Evolutionary conservation across 306 rosid species (phyloP).

Genomic region (Ammopiptanthus mongolicus): DNA sequence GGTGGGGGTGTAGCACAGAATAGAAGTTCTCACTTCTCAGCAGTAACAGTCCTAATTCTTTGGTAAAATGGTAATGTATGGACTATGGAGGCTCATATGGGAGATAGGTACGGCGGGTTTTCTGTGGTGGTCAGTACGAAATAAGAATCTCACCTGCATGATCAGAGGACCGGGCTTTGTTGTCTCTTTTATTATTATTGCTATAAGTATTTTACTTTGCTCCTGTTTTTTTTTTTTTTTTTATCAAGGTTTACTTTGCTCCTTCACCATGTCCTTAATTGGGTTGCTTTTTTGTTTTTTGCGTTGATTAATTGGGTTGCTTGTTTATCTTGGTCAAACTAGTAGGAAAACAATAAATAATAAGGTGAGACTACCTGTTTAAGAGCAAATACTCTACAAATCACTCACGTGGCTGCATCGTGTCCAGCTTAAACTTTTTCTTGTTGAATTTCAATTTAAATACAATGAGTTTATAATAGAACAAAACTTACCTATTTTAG

Average conservation of each 20-base stretch:
- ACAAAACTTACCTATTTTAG: too few species aligned
- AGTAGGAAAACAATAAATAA: background rate
- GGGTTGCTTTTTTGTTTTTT: too few species aligned
- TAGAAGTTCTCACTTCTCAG: background rate
- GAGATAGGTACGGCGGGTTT: slow-evolving; percentile 42
- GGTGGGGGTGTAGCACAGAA: too few species aligned
- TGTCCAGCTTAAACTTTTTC: background rate
- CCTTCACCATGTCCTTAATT: background rate
- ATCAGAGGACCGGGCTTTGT: background rate
- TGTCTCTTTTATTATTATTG: slow-evolving; percentile 10
- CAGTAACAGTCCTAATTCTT: too few species aligned
- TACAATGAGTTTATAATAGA: too few species aligned
- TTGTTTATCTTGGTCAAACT: slow-evolving; percentile 20
- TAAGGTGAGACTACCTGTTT: background rate
- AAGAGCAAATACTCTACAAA: background rate
- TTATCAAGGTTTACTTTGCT: background rate
- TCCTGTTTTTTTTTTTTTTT: too few species aligned
- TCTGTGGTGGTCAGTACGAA: slow-evolving; percentile 32
- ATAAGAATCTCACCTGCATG: slow-evolving; percentile 19
- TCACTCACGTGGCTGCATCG: background rate
- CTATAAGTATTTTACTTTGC: too few species aligned
- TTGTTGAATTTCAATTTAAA: background rate
- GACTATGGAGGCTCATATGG: background rate
- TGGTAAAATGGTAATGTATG: too few species aligned
- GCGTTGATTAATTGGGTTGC: background rate